These are phyloP conservation scores for Wickerhamomyces canadensis DNA, from an alignment of 805 yeast species.

Conservation along the genomic window DNA sequence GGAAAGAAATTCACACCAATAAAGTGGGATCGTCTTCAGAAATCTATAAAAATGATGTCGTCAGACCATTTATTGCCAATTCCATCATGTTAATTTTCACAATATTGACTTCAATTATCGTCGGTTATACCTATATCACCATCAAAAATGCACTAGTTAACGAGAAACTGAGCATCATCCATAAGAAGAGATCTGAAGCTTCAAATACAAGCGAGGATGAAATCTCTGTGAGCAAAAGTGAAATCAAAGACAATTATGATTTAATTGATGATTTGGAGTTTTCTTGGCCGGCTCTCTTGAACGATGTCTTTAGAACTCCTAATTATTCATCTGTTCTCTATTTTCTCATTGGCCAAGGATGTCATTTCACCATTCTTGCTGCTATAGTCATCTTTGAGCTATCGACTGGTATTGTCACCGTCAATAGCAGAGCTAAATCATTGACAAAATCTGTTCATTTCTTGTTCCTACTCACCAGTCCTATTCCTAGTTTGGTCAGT, in stretches of 20 bases:
- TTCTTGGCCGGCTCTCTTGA: constrained; percentile 22
- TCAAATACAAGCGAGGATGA: no score
- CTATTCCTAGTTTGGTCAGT: constrained; percentile 13
- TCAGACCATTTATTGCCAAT: constrained; percentile 19
- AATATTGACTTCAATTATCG: constrained; percentile 13
- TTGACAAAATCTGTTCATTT: constrained; percentile 3
- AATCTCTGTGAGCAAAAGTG: no score
- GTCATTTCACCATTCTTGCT: constrained; percentile 11
- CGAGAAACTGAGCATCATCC: constrained; percentile 15
- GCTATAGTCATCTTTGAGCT: constrained; percentile 5
- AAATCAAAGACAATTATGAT: background rate
- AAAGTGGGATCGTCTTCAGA: constrained; percentile 12
- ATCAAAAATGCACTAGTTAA: constrained; percentile 8
- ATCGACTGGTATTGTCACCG: constrained; percentile 8
- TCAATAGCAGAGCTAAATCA: constrained; percentile 11
- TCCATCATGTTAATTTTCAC: constrained; percentile 16
- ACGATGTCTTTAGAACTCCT: constrained; percentile 23
- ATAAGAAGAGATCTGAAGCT: constrained; percentile 6
- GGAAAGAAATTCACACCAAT: constrained; percentile 21
- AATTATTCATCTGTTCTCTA: constrained; percentile 5
- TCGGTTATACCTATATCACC: constrained; percentile 13
- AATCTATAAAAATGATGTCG: constrained; percentile 21
- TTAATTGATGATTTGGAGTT: constrained; percentile 18
- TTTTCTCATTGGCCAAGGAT: constrained; percentile 17
- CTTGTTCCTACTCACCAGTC: constrained; percentile 13